Conservation (phyloP, 1,139 yeast species). For the Taphrina wiesneri region DNA sequence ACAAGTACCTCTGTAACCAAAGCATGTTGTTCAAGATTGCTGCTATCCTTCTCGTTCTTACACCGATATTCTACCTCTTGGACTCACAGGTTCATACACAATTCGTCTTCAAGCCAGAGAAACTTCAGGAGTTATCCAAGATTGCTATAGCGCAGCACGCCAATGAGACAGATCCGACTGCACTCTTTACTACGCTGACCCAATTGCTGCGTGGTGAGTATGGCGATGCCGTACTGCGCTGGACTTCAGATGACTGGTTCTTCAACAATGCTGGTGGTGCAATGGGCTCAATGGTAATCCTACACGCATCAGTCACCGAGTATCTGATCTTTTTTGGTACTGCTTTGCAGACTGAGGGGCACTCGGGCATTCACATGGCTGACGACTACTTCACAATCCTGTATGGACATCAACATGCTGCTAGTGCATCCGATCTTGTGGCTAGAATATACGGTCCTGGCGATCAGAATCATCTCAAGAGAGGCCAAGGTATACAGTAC, state of each 20-base stretch:
- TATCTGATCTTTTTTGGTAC: conserved; percentile 87
- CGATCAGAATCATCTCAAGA: conserved; percentile 62
- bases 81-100: conserved; percentile 27
- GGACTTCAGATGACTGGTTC: conserved; percentile 81
- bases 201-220: conserved; percentile 62
- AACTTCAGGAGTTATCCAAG: conserved; percentile 49
- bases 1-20: too few relatives aligned
- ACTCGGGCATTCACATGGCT: conserved; percentile 91
- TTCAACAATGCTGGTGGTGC: conserved; percentile 99
- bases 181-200: conserved; percentile 61
- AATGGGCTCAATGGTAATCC: conserved; percentile 94
- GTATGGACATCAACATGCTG: conserved; percentile 75
- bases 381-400: conserved; percentile 94
- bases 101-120: conserved; percentile 52
- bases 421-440: conserved; percentile 54
- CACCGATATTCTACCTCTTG: conserved; percentile 17
- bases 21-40: conserved; percentile 14
- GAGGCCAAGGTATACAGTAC: conserved; percentile 80
- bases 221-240: conserved; percentile 67
- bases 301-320: conserved; percentile 94
- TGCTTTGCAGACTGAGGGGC: conserved; percentile 93
- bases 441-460: conserved; percentile 50
- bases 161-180: conserved; percentile 56
- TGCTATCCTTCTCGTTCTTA: background rate
- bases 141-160: conserved; percentile 56